Evolutionary conservation across 306 rosid species (phyloP).

Genomic region (Rosa persica): DNA sequence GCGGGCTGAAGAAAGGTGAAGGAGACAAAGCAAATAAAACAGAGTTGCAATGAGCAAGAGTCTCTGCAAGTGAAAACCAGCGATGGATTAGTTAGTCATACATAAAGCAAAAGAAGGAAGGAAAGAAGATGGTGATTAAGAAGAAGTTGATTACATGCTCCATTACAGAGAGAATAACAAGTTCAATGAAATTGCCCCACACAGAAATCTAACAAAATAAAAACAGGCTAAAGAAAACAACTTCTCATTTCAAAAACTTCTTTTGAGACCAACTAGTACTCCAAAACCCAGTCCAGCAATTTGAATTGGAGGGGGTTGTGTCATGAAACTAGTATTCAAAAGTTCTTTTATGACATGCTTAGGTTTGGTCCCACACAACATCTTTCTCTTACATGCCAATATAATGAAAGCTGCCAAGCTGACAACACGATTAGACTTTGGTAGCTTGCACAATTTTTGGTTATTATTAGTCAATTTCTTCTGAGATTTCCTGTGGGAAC

Average conservation of each 20-base stretch:
- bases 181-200: neutral
- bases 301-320: neutral
- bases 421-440: neutral
- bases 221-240: neutral
- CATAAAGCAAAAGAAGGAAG: slow-evolving; percentile 7
- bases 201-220: neutral
- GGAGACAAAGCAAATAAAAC: slow-evolving; percentile 33
- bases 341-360: neutral
- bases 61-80: slow-evolving; percentile 38
- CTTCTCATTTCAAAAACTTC: no score
- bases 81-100: neutral
- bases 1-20: slow-evolving; percentile 54
- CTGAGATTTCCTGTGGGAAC: no score
- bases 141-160: neutral
- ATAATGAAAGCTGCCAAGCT: neutral
- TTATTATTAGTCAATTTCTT: neutral
- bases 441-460: no score
- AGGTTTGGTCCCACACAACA: neutral
- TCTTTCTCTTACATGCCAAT: neutral
- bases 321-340: neutral
- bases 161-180: slow-evolving; percentile 5
- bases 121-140: neutral
- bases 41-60: slow-evolving; percentile 31
- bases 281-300: neutral
- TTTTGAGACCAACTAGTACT: neutral